Percentiles rank a stretch among this genome's conserved stretches.
Evolutionary conservation across 2,329 filamentous ascomycete genomes (phyloP).

Genomic region (Xylaria arbuscula): DNA sequence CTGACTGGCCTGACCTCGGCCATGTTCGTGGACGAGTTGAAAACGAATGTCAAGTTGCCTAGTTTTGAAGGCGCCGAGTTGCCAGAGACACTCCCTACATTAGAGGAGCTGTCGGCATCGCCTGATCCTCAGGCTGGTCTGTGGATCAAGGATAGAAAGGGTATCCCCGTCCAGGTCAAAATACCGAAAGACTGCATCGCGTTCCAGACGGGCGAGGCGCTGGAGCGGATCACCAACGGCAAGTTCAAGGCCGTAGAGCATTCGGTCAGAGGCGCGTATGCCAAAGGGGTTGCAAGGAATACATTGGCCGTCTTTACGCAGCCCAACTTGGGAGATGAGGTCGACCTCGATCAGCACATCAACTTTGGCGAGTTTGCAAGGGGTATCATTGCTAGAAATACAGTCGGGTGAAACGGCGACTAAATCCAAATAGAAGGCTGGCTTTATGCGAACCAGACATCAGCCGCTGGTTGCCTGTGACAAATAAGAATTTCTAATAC

Average conservation of each 20-base stretch:
- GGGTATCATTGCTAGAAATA: conserved; percentile 69
- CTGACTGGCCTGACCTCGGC: conserved; percentile 93
- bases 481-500: conserved; percentile 26
- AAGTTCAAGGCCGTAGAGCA: conserved; percentile 95
- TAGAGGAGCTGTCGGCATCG: conserved; percentile 77
- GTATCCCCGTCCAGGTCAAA: conserved; percentile 86
- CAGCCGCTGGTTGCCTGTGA: neutral
- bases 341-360: conserved; percentile 73
- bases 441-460: neutral
- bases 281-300: conserved; percentile 76
- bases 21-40: conserved; percentile 90
- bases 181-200: conserved; percentile 93
- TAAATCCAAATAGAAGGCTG: conserved; percentile 14
- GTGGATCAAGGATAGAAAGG: conserved; percentile 91
- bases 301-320: conserved; percentile 97
- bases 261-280: conserved; percentile 83
- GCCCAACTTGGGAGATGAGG: conserved; percentile 85
- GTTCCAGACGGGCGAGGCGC: conserved; percentile 93
- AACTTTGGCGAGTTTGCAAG: conserved; percentile 82
- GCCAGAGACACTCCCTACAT: conserved; percentile 56
- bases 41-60: conserved; percentile 51
- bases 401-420: conserved; percentile 52
- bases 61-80: conserved; percentile 50
- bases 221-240: conserved; percentile 91
- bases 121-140: conserved; percentile 88